A percentile compares a stretch with the other conserved stretches of the same genome.
Evolutionary conservation across 2,329 filamentous ascomycete genomes (phyloP).

Genomic region (Nannizziopsis barbatae): DNA sequence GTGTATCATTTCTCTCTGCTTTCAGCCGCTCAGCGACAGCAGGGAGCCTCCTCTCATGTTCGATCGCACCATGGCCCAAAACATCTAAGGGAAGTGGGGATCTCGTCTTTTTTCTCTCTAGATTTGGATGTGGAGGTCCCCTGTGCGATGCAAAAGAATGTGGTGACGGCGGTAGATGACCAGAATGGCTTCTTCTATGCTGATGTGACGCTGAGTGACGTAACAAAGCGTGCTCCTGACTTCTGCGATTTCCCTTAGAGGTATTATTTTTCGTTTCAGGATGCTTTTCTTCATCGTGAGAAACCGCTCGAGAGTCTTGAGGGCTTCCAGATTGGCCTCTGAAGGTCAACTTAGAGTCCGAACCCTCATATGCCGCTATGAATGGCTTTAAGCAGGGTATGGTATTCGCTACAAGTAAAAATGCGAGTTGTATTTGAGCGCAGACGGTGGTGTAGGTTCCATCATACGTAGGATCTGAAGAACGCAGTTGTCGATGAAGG

Average conservation of each 20-base stretch:
- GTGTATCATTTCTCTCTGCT: neutral
- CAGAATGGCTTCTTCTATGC: neutral
- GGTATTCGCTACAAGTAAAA: constrained; percentile 34
- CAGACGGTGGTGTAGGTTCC: constrained; percentile 28
- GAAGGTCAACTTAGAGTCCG: constrained; percentile 7
- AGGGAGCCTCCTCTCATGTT: neutral
- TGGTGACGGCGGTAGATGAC: neutral
- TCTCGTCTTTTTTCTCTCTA: neutral
- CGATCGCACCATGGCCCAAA: neutral
- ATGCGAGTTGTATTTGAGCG: constrained; percentile 34
- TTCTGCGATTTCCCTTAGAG: neutral
- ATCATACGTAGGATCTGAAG: constrained; percentile 29
- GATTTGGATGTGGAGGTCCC: neutral
- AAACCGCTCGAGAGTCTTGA: neutral
- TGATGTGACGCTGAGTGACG: neutral
- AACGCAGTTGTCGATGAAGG: constrained; percentile 23
- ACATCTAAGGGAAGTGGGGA: no score
- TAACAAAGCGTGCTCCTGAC: neutral
- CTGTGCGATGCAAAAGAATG: neutral
- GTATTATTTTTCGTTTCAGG: neutral
- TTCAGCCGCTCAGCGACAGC: neutral
- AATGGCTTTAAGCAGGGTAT: constrained; percentile 38
- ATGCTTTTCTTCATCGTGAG: constrained; percentile 4
- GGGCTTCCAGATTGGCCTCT: constrained; percentile 1
- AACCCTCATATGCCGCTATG: constrained; percentile 27